Conservation (phyloP, 2,329 filamentous ascomycete species). For the Arthrinium phaeospermum region DNA sequence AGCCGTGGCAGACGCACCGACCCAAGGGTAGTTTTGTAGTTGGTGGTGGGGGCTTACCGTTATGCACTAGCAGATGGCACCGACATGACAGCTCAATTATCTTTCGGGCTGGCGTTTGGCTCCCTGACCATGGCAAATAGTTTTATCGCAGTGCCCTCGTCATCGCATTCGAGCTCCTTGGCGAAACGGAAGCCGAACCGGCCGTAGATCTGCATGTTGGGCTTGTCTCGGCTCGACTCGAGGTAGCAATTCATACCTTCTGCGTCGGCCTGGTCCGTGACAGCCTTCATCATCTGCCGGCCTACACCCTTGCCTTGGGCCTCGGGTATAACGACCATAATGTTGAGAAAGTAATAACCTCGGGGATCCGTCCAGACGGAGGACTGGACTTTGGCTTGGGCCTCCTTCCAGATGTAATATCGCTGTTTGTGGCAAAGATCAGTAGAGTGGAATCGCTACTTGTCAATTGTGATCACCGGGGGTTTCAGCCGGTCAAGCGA, state of each 20-base stretch:
- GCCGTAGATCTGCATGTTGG: constrained; percentile 74
- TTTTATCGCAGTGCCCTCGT: constrained; percentile 61
- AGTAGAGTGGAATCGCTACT: background rate
- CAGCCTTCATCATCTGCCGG: constrained; percentile 65
- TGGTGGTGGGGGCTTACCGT: background rate
- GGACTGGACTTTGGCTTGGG: constrained; percentile 65
- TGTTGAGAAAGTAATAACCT: constrained; percentile 80
- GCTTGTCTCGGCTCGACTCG: constrained; percentile 70
- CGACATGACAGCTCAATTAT: constrained; percentile 23
- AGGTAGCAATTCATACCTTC: constrained; percentile 72
- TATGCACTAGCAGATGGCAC: background rate
- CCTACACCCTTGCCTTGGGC: constrained; percentile 72
- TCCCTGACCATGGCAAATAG: constrained; percentile 56
- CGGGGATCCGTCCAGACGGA: constrained; percentile 68
- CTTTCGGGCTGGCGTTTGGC: constrained; percentile 33
- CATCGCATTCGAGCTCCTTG: constrained; percentile 55
- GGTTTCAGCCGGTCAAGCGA: constrained; percentile 2
- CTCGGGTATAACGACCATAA: constrained; percentile 71
- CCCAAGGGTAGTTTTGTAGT: background rate
- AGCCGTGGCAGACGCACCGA: background rate
- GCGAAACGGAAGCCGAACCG: constrained; percentile 70
- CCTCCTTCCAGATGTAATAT: constrained; percentile 75
- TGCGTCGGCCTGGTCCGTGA: constrained; percentile 66
- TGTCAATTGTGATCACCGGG: constrained; percentile 8
- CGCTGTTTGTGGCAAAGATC: constrained; percentile 44